Evolutionary conservation across 345 rosid genomes (phyloP).

Genomic region (Alliaria petiolata): DNA sequence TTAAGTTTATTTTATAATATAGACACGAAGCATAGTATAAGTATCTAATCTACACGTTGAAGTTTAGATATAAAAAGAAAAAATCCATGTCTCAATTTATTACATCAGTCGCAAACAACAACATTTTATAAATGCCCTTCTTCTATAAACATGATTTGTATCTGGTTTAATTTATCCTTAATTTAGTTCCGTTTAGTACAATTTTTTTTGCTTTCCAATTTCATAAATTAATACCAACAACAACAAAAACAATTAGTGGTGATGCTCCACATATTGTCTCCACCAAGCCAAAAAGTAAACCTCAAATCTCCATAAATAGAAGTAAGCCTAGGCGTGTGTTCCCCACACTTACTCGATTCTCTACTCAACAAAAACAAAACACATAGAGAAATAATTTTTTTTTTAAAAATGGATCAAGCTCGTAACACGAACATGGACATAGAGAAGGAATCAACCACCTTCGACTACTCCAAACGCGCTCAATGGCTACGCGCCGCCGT

Average conservation of each 20-base stretch:
- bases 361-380: not conserved
- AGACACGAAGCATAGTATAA: not conserved
- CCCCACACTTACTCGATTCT: conserved; percentile 44
- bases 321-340: conserved; percentile 56
- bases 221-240: not conserved
- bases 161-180: no score
- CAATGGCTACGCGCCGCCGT: conserved; percentile 98
- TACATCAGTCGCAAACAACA: not conserved
- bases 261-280: conserved; percentile 39
- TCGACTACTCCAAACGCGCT: conserved; percentile 75
- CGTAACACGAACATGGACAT: conserved; percentile 33
- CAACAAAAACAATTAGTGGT: conserved; percentile 27
- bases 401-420: conserved; percentile 33
- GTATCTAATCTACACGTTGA: not conserved
- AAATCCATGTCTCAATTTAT: not conserved
- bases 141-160: no score
- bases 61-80: not conserved
- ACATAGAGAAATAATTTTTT: conserved; percentile 12
- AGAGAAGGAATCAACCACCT: conserved; percentile 39
- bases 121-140: not conserved
- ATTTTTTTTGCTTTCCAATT: not conserved
- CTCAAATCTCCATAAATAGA: conserved; percentile 42
- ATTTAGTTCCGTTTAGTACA: not conserved
- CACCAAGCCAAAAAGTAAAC: conserved; percentile 32
- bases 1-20: not conserved